Percentiles rank a stretch among this genome's conserved stretches.
These are phyloP conservation scores for Myochromella boudieri DNA, from an alignment of 768 basidiomycete species.

Conservation along the genomic window DNA sequence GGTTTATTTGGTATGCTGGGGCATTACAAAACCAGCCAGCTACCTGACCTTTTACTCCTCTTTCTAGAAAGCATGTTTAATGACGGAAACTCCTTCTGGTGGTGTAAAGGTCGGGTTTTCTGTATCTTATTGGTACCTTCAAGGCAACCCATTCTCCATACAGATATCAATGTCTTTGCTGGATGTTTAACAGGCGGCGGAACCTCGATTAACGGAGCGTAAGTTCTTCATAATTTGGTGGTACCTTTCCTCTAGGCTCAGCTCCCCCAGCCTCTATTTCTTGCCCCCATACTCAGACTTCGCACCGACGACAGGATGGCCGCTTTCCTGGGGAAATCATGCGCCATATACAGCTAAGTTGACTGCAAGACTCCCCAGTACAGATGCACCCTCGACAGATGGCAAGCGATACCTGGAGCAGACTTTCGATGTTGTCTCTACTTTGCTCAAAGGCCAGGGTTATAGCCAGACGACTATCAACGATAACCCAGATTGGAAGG, in stretches of 20 bases:
- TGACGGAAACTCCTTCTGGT: conserved; percentile 58
- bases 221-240: conserved; percentile 19
- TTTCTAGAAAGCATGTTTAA: conserved; percentile 57
- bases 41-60: neutral
- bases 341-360: conserved; percentile 48
- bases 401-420: conserved; percentile 58
- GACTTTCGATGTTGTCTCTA: conserved; percentile 39
- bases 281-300: conserved; percentile 53
- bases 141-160: neutral
- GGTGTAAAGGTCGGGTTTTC: conserved; percentile 53
- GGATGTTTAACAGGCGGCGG: conserved; percentile 67
- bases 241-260: neutral
- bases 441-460: conserved; percentile 47
- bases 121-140: neutral
- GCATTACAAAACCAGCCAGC: neutral
- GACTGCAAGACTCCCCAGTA: conserved; percentile 52
- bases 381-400: conserved; percentile 60
- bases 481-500: conserved; percentile 52
- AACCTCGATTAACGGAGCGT: conserved; percentile 65
- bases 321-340: conserved; percentile 53
- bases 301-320: conserved; percentile 50
- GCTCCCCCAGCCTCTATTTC: conserved; percentile 46
- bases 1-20: conserved; percentile 47
- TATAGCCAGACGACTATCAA: conserved; percentile 57
- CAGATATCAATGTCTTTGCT: conserved; percentile 60